A percentile compares a stretch with the other conserved stretches of the same genome.
Conservation (phyloP, 208 protist species). For the Porcisia deanei region DNA sequence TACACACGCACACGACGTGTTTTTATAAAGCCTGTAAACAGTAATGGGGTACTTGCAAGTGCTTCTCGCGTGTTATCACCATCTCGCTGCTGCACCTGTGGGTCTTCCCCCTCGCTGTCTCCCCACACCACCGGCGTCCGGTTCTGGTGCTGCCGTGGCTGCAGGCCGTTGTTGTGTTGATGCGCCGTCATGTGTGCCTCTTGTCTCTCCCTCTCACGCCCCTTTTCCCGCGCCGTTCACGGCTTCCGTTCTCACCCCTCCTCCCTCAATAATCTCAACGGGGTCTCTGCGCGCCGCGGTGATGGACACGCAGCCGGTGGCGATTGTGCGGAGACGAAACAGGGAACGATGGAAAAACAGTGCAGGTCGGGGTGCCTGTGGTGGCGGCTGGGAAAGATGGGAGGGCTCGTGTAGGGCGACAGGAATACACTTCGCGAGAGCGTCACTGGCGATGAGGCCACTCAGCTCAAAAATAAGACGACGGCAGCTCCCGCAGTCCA, state of each 20-base stretch:
- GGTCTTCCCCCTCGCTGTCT: neutral
- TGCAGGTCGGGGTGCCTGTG: neutral
- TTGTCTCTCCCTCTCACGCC: neutral
- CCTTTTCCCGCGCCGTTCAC: neutral
- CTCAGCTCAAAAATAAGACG: neutral
- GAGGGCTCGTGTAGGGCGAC: neutral
- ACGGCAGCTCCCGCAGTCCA: neutral
- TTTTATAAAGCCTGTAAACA: neutral
- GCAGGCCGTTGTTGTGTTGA: neutral
- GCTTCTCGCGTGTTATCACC: conserved; percentile 10
- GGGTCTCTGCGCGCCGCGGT: neutral
- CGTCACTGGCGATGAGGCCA: neutral
- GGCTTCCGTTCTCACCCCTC: neutral
- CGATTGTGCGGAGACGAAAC: neutral
- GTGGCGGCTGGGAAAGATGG: neutral
- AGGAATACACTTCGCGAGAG: neutral
- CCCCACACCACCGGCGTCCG: neutral
- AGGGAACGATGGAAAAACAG: neutral
- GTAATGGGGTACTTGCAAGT: conserved; percentile 26
- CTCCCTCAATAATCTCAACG: neutral
- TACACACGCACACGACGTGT: neutral
- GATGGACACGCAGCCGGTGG: neutral
- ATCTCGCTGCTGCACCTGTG: conserved; percentile 7
- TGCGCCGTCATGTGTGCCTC: neutral
- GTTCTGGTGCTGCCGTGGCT: neutral